phyloP scores from a whole-genome alignment of 1,284 basidiomycete species.

The Anthracocystis panici-leucophaei region DNA sequence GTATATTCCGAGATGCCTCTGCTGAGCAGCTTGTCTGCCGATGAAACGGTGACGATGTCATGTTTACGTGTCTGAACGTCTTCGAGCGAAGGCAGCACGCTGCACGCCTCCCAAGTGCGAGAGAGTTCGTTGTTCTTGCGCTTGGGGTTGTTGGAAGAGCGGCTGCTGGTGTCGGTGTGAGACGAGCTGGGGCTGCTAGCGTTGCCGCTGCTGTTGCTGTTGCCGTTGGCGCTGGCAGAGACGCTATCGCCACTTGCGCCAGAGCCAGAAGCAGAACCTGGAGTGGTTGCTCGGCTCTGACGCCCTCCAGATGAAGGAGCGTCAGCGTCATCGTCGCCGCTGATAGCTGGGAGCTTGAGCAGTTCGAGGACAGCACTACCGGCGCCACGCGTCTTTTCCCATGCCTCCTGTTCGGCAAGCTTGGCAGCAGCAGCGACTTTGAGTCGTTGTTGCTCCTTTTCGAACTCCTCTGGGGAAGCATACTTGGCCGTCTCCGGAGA shows the following conservation, averaged over 20 bases:
- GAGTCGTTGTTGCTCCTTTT: slow-evolving; percentile 45
- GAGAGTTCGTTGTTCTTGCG: slow-evolving; percentile 17
- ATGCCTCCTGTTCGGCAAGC: slow-evolving; percentile 57
- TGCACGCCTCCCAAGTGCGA: slow-evolving; percentile 30
- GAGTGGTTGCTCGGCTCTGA: slow-evolving; percentile 30
- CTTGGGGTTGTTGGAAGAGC: slow-evolving; percentile 12
- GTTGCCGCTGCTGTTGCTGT: slow-evolving; percentile 16
- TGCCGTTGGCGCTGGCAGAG: slow-evolving; percentile 8
- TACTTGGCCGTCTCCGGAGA: slow-evolving; percentile 7
- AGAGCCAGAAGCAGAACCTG: slow-evolving; percentile 33
- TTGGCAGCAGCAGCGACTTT: slow-evolving; percentile 54
- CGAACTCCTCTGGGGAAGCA: slow-evolving; percentile 26
- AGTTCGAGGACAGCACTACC: slow-evolving; percentile 62
- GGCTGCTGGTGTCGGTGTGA: slow-evolving; percentile 6
- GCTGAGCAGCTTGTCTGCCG: slow-evolving; percentile 64
- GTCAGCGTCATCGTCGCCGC: slow-evolving; percentile 32
- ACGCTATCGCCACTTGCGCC: slow-evolving; percentile 14
- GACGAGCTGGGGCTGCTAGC: slow-evolving; percentile 24
- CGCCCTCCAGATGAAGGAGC: slow-evolving; percentile 17
- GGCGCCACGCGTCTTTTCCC: slow-evolving; percentile 65
- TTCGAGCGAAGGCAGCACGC: slow-evolving; percentile 39
- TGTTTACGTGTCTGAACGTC: slow-evolving; percentile 29
- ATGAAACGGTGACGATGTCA: slow-evolving; percentile 52
- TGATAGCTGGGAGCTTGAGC: slow-evolving; percentile 41
- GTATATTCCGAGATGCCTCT: slow-evolving; percentile 69